Conservation (phyloP, 371 early-diverging fungal genomes). For the Mortierella sp. region DNA sequence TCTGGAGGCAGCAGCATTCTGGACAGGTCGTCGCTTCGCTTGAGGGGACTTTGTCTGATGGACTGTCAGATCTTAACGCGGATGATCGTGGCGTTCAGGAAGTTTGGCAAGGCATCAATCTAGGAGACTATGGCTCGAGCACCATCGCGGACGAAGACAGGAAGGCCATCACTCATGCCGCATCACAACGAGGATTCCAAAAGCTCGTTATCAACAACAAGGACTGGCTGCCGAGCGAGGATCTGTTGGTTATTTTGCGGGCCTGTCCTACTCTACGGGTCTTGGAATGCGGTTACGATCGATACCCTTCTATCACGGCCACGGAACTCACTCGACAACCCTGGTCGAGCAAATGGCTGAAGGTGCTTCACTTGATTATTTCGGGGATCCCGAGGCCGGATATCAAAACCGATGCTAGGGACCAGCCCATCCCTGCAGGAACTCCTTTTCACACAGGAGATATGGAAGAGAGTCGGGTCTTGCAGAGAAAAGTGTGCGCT, state of each 20-base stretch:
- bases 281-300: background rate
- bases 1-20: background rate
- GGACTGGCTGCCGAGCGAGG: background rate
- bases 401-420: background rate
- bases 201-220: background rate
- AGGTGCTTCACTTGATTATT: background rate
- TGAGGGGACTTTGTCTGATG: background rate
- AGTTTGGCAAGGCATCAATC: background rate
- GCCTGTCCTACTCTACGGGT: background rate
- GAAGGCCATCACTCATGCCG: background rate
- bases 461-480: background rate
- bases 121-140: background rate
- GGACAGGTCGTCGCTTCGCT: background rate
- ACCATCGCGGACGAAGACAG: background rate
- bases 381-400: background rate
- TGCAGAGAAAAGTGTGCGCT: background rate
- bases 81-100: background rate
- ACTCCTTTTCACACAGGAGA: background rate
- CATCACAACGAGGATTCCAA: background rate
- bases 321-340: background rate
- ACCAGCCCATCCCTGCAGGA: background rate
- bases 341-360: constrained; percentile 4
- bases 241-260: background rate
- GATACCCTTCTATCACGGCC: background rate
- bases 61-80: background rate